Percentiles rank a stretch among this genome's conserved stretches.
These are phyloP conservation scores for Sclerotinia spermophila DNA, from an alignment of 2,329 filamentous ascomycete species.

Conservation along the genomic window DNA sequence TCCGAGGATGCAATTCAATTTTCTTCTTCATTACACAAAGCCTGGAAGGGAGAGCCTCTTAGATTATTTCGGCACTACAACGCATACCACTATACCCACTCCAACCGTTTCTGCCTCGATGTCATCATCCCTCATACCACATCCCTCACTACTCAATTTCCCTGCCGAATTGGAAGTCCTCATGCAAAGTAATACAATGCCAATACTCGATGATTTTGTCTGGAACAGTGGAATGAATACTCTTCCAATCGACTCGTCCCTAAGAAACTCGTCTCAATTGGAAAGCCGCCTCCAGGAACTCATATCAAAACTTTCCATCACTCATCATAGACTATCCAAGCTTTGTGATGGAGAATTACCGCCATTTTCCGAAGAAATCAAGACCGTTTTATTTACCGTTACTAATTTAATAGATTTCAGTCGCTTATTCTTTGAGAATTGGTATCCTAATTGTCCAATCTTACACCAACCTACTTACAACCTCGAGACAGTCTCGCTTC, in stretches of 20 bases:
- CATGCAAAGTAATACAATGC: neutral
- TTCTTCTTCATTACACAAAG: conserved; percentile 37
- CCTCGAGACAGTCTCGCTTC: conserved; percentile 15
- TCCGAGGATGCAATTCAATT: conserved; percentile 1
- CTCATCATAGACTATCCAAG: neutral
- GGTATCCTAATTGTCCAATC: conserved; percentile 18
- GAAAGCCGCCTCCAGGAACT: conserved; percentile 5
- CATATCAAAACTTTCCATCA: neutral
- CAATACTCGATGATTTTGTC: conserved; percentile 3
- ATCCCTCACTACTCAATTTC: neutral
- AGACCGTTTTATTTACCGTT: conserved; percentile 34
- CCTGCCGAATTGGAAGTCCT: neutral
- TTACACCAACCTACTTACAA: conserved; percentile 20
- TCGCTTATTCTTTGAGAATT: conserved; percentile 28
- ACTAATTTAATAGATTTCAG: conserved; percentile 41
- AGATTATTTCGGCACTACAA: neutral
- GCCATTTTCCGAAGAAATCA: neutral
- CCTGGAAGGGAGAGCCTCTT: neutral
- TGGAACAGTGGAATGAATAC: neutral
- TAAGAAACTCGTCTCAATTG: neutral
- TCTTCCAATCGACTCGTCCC: neutral
- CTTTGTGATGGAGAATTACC: neutral
- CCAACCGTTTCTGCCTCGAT: neutral
- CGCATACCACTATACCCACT: neutral
- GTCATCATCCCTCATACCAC: neutral